These are phyloP conservation scores for Daldinia decipiens DNA, from an alignment of 495 filamentous ascomycete genomes.

Conservation along the genomic window DNA sequence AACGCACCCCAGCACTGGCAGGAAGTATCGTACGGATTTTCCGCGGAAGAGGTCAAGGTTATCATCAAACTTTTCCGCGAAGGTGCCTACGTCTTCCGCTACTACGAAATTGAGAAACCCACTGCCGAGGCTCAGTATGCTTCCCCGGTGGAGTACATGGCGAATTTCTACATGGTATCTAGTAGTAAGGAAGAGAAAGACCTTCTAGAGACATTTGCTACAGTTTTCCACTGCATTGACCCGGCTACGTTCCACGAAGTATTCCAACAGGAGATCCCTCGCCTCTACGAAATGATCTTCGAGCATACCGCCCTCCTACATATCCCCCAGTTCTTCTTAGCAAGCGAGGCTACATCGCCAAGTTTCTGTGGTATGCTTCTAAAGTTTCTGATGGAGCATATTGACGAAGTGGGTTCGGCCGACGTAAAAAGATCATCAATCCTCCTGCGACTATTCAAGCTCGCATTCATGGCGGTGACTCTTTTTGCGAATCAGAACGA, in stretches of 20 bases:
- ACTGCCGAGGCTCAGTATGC: slow-evolving; percentile 76
- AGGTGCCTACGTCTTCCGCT: slow-evolving; percentile 93
- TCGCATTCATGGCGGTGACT: slow-evolving; percentile 99
- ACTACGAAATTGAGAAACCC: slow-evolving; percentile 89
- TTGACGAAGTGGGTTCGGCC: slow-evolving; percentile 91
- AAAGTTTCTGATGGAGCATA: slow-evolving; percentile 94
- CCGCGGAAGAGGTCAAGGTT: slow-evolving; percentile 94
- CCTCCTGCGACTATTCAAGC: slow-evolving; percentile 92
- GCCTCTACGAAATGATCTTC: slow-evolving; percentile 97
- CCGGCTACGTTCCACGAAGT: slow-evolving; percentile 98
- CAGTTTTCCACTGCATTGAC: slow-evolving; percentile 98
- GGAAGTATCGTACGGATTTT: slow-evolving; percentile 96
- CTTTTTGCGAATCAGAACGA: slow-evolving; percentile 95
- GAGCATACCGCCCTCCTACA: slow-evolving; percentile 93
- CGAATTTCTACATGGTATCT: slow-evolving; percentile 90
- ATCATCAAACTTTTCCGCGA: slow-evolving; percentile 98
- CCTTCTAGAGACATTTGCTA: slow-evolving; percentile 95
- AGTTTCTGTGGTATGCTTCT: slow-evolving; percentile 98
- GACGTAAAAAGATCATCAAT: slow-evolving; percentile 92
- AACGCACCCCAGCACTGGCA: slow-evolving; percentile 91
- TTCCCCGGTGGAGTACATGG: slow-evolving; percentile 87
- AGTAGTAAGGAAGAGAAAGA: slow-evolving; percentile 97
- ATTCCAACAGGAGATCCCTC: slow-evolving; percentile 95
- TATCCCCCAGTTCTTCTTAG: slow-evolving; percentile 96
- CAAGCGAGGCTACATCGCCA: slow-evolving; percentile 95